Conservation (phyloP, 331 rosid species). For the Prunus yedoensis region DNA sequence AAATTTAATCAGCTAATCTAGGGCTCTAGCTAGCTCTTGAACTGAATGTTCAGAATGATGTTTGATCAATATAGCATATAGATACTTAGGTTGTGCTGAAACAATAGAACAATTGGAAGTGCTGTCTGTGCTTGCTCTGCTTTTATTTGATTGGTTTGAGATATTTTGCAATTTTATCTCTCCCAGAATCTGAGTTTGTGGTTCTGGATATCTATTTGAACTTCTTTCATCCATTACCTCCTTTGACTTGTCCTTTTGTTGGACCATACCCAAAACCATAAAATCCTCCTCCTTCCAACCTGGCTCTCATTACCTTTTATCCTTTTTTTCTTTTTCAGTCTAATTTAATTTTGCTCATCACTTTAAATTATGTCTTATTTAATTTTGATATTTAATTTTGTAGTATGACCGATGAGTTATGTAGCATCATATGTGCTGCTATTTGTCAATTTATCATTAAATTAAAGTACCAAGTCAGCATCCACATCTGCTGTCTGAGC, state of each 20-base stretch:
- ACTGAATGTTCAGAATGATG: background rate
- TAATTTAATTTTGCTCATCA: no score
- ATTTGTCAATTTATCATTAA: no score
- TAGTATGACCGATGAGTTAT: no score
- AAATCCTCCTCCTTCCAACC: background rate
- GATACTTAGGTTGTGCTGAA: no score
- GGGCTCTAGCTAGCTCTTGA: background rate
- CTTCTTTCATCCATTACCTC: constrained; percentile 32
- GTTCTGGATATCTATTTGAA: constrained; percentile 37
- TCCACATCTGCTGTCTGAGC: no score
- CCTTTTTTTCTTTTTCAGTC: background rate
- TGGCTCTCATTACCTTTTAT: background rate
- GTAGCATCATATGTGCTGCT: no score
- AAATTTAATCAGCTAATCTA: background rate
- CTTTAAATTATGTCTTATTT: no score
- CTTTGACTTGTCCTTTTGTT: constrained; percentile 1
- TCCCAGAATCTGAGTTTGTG: constrained; percentile 69
- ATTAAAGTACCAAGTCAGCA: no score
- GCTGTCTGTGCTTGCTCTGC: background rate
- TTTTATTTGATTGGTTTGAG: constrained; percentile 20
- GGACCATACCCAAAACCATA: background rate
- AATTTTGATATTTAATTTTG: no score
- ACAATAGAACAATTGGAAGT: no score
- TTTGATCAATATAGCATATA: background rate
- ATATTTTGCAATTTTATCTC: constrained; percentile 42